A percentile compares a stretch with the other conserved stretches of the same genome.
Conservation (phyloP, 202 grass and related monocot genomes). For the Eragrostis tef region DNA sequence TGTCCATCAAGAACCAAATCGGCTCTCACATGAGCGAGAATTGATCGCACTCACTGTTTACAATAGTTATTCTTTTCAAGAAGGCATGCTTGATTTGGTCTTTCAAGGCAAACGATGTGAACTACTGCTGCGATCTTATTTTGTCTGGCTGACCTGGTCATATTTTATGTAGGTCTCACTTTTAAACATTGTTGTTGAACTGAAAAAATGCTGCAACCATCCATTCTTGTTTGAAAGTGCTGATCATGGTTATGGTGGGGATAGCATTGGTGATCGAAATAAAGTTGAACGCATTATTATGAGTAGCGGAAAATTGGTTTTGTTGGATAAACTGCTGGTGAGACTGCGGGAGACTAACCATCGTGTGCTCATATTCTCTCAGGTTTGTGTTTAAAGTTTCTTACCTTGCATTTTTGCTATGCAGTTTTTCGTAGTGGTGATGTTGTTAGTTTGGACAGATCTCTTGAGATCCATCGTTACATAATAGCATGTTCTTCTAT, state of each 20-base stretch:
- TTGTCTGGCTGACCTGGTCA: conserved; percentile 34
- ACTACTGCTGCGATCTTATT: not conserved
- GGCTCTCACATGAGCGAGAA: not conserved
- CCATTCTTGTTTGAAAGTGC: conserved; percentile 99
- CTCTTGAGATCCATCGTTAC: not conserved
- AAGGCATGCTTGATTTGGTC: not conserved
- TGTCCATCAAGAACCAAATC: not conserved
- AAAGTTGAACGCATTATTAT: conserved; percentile 98
- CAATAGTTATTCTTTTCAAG: not conserved
- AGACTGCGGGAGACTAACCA: conserved; percentile 96
- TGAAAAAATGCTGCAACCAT: conserved; percentile 99
- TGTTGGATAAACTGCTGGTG: conserved; percentile 86
- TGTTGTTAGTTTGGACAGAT: conserved; percentile 23
- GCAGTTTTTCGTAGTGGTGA: conserved; percentile 30
- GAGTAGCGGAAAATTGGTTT: conserved; percentile 97
- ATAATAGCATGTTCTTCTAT: not conserved
- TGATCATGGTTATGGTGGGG: conserved; percentile 98
- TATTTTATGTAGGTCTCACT: conserved; percentile 80
- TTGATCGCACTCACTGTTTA: not conserved
- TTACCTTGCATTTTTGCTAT: not conserved
- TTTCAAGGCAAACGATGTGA: not conserved
- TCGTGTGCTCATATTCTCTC: conserved; percentile 97
- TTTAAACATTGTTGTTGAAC: conserved; percentile 93
- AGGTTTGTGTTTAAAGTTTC: conserved; percentile 57
- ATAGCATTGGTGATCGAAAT: conserved; percentile 79